These are phyloP conservation scores for Lipomyces starkeyi DNA, from an alignment of 805 yeast species.

Conservation along the genomic window DNA sequence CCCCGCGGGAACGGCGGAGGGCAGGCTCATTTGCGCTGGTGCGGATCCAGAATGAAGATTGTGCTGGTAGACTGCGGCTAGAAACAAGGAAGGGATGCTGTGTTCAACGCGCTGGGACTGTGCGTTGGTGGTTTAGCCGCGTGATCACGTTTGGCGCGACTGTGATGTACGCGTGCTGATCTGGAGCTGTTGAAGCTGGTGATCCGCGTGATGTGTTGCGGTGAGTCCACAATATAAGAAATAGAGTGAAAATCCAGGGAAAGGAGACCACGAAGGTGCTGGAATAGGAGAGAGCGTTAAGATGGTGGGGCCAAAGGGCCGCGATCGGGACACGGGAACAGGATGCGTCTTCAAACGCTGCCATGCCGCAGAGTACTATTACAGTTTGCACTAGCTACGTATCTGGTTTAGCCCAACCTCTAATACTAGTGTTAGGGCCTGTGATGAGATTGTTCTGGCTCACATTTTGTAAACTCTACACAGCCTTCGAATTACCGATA, in stretches of 20 bases:
- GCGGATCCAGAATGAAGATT: conserved; percentile 6
- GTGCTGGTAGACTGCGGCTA: conserved; percentile 5
- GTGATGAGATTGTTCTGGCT: not conserved
- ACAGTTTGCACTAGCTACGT: not conserved
- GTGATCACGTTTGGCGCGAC: not conserved
- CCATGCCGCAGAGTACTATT: not conserved
- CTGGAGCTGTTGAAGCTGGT: not conserved
- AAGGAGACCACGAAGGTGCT: not conserved
- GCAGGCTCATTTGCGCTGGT: conserved; percentile 1
- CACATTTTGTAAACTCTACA: not conserved
- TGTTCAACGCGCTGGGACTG: not conserved
- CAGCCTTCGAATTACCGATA: not conserved
- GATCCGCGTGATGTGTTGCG: not conserved
- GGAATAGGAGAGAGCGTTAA: not conserved
- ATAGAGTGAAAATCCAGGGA: not conserved
- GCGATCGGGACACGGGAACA: not conserved
- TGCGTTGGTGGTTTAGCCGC: not conserved
- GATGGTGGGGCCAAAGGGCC: not conserved
- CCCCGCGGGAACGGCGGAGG: conserved; percentile 5
- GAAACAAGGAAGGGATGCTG: not conserved
- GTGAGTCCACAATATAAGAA: not conserved
- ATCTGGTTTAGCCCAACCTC: not conserved
- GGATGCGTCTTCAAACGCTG: not conserved
- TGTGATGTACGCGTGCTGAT: not conserved
- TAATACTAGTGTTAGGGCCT: not conserved